Conservation (phyloP, 2,329 filamentous ascomycete species). For the Neocucurbitaria cava region DNA sequence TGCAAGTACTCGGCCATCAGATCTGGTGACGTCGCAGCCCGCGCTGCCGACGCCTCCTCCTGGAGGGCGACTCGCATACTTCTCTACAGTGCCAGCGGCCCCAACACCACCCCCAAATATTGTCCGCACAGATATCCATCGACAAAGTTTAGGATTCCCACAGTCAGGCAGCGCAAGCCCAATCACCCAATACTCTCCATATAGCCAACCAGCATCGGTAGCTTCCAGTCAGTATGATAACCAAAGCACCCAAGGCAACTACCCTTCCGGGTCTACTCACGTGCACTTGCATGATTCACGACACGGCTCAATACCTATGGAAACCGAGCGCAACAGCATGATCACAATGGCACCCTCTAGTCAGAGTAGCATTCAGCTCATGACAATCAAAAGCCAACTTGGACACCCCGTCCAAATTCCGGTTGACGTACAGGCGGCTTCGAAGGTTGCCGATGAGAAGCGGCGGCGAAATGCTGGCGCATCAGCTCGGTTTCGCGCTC, state of each 20-base stretch:
- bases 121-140: constrained; percentile 32
- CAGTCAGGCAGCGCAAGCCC: constrained; percentile 54
- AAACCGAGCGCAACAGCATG: constrained; percentile 45
- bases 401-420: constrained; percentile 66
- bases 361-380: constrained; percentile 59
- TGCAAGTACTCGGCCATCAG: constrained; percentile 51
- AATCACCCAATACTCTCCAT: constrained; percentile 55
- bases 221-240: constrained; percentile 47
- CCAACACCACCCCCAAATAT: constrained; percentile 42
- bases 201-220: constrained; percentile 42
- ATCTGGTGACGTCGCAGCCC: constrained; percentile 54
- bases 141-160: constrained; percentile 47
- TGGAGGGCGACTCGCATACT: constrained; percentile 45
- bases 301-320: constrained; percentile 42
- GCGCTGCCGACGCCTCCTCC: constrained; percentile 57
- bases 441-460: constrained; percentile 84
- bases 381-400: constrained; percentile 60
- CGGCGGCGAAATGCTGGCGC: constrained; percentile 84
- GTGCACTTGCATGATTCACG: constrained; percentile 36
- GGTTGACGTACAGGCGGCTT: constrained; percentile 82
- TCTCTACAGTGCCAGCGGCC: constrained; percentile 34
- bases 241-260: constrained; percentile 34
- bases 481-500: constrained; percentile 79
- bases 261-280: constrained; percentile 17
- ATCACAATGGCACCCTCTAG: constrained; percentile 56